Conservation (phyloP, 139 green algal species). For the Coelastrella sp. region DNA sequence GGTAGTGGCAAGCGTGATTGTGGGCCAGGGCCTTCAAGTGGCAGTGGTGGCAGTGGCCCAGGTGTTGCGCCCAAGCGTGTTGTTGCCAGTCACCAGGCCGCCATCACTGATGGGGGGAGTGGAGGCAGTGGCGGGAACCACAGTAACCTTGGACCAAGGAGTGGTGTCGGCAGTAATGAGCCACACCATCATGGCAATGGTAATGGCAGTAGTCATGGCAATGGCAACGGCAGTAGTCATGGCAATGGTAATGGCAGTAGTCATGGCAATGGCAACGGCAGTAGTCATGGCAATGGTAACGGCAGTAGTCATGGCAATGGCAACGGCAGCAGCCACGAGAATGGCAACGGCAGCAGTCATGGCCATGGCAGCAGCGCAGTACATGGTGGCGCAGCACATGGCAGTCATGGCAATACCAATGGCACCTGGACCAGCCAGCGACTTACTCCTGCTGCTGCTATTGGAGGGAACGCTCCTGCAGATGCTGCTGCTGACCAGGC, state of each 20-base stretch:
- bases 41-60: slow-evolving; percentile 21
- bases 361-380: slow-evolving; percentile 12
- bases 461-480: background rate
- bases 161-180: slow-evolving; percentile 52
- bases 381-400: background rate
- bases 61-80: background rate
- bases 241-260: slow-evolving; percentile 20
- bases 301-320: slow-evolving; percentile 42
- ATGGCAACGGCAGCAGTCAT: slow-evolving; percentile 9
- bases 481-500: slow-evolving; percentile 1
- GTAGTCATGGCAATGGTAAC: slow-evolving; percentile 35
- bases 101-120: slow-evolving; percentile 20
- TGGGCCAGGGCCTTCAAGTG: slow-evolving; percentile 15
- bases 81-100: background rate
- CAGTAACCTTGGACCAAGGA: slow-evolving; percentile 40
- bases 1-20: slow-evolving; percentile 24
- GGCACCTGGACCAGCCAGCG: slow-evolving; percentile 19
- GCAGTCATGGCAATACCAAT: background rate
- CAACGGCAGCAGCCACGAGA: slow-evolving; percentile 46
- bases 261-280: slow-evolving; percentile 8
- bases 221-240: slow-evolving; percentile 30
- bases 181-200: slow-evolving; percentile 7
- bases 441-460: slow-evolving; percentile 18
- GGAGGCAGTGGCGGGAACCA: background rate
- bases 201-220: slow-evolving; percentile 36